Percentiles rank a stretch among this genome's conserved stretches.
Conservation (phyloP, 1,139 yeast species). For the Torulaspora pretoriensis region DNA sequence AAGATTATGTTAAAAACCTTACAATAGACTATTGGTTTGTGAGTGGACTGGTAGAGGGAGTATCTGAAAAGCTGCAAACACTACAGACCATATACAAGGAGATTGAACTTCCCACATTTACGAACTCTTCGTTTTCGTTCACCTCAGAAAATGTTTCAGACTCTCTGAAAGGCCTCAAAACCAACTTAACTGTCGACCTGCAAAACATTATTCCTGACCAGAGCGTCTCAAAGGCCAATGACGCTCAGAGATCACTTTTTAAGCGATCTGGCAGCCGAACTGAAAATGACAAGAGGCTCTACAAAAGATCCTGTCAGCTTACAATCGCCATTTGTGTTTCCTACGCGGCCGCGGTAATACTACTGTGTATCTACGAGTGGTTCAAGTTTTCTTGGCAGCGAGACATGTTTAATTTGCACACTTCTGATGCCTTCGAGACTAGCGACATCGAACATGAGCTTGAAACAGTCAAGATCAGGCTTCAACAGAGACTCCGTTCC, state of each 20-base stretch:
- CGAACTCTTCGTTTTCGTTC: conserved; percentile 3
- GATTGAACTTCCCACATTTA: background rate
- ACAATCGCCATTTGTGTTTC: conserved; percentile 4
- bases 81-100: background rate
- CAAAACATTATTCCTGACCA: background rate
- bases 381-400: conserved; percentile 9
- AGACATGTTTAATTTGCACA: conserved; percentile 9
- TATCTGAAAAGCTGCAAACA: conserved; percentile 5
- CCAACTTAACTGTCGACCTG: conserved; percentile 1
- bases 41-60: conserved; percentile 7
- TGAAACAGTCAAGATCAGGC: conserved; percentile 2
- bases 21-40: conserved; percentile 17
- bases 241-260: background rate
- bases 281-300: background rate
- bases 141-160: background rate
- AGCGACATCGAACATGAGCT: background rate
- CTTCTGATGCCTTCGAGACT: conserved; percentile 5
- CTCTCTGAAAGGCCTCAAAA: background rate
- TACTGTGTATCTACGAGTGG: conserved; percentile 9
- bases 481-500: conserved; percentile 9
- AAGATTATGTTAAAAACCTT: conserved; percentile 6
- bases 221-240: background rate
- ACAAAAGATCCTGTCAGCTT: conserved; percentile 3
- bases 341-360: conserved; percentile 4
- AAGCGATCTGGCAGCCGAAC: background rate